Evolutionary conservation across 163 green algal species (phyloP).

Genomic region (Prototheca wickerhamii): DNA sequence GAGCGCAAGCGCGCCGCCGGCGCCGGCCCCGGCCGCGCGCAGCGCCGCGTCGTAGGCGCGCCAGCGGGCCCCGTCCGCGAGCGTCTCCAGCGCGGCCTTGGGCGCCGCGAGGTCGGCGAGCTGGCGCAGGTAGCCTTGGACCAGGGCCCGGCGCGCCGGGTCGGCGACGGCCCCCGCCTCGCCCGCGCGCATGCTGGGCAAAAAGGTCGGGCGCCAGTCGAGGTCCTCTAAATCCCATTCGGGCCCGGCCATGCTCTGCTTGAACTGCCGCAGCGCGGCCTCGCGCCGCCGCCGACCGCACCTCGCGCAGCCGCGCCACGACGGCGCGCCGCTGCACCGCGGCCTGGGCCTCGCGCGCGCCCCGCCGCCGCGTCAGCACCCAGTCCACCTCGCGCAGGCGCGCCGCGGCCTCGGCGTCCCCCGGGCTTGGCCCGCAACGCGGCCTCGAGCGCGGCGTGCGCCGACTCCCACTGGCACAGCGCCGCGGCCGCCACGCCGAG

Average conservation of each 20-base stretch:
- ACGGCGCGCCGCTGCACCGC: constrained; percentile 26
- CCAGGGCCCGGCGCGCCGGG: constrained; percentile 10
- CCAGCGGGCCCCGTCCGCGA: constrained; percentile 22
- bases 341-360: constrained; percentile 11
- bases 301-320: constrained; percentile 25
- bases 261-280: constrained; percentile 38
- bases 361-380: constrained; percentile 1
- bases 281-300: constrained; percentile 21
- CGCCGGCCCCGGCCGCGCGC: neutral
- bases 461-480: constrained; percentile 20
- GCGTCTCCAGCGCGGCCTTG: constrained; percentile 21
- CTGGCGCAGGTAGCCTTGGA: constrained; percentile 15
- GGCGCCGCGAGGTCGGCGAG: constrained; percentile 39
- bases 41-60: constrained; percentile 15
- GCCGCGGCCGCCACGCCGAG: constrained; percentile 23
- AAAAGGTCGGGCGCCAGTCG: constrained; percentile 43
- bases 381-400: constrained; percentile 7
- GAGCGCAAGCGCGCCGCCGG: constrained; percentile 34
- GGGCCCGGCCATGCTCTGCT: constrained; percentile 42
- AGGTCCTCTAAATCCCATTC: constrained; percentile 50
- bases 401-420: no score
- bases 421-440: no score
- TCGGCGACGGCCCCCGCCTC: constrained; percentile 4
- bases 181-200: constrained; percentile 25
- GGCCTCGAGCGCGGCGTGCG: constrained; percentile 11